Conservation (phyloP, 129 eudicot species). For the Artemisia argyi region DNA sequence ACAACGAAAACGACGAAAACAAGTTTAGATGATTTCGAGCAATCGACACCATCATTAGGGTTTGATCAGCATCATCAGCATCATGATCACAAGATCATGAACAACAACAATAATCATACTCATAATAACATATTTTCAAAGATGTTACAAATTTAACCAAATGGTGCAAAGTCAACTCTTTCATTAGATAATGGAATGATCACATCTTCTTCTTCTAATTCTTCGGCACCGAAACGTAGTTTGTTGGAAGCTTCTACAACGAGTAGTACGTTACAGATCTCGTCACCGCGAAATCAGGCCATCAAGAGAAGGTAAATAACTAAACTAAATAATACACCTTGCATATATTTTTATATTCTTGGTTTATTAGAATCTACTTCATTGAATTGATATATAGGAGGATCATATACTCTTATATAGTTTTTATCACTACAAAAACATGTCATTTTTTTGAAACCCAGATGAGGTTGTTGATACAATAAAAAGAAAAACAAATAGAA, state of each 20-base stretch:
- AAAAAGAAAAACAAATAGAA: too few species aligned
- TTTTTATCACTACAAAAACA: too few species aligned
- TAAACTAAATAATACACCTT: conserved; percentile 10
- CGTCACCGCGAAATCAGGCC: conserved; percentile 91
- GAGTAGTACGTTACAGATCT: conserved; percentile 64
- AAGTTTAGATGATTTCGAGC: conserved; percentile 22
- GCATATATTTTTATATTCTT: conserved; percentile 8
- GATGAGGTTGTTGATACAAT: too few species aligned
- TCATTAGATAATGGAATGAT: conserved; percentile 25
- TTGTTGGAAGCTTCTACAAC: conserved; percentile 40
- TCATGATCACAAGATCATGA: neutral
- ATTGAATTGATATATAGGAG: conserved; percentile 23
- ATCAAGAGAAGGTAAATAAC: conserved; percentile 80
- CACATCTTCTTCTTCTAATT: conserved; percentile 17
- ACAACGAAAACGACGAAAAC: neutral
- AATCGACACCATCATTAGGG: conserved; percentile 12
- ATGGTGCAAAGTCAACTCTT: conserved; percentile 28
- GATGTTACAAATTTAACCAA: conserved; percentile 77
- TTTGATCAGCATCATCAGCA: conserved; percentile 11
- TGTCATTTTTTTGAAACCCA: too few species aligned
- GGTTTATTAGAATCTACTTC: conserved; percentile 37
- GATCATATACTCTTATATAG: conserved; percentile 20
- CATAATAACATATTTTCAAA: conserved; percentile 48
- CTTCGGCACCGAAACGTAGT: conserved; percentile 44
- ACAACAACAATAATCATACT: neutral